A percentile compares a stretch with the other conserved stretches of the same genome.
These are phyloP conservation scores for Thoreauomyces humboldtii DNA, from an alignment of 192 early-diverging fungal species.

Conservation along the genomic window DNA sequence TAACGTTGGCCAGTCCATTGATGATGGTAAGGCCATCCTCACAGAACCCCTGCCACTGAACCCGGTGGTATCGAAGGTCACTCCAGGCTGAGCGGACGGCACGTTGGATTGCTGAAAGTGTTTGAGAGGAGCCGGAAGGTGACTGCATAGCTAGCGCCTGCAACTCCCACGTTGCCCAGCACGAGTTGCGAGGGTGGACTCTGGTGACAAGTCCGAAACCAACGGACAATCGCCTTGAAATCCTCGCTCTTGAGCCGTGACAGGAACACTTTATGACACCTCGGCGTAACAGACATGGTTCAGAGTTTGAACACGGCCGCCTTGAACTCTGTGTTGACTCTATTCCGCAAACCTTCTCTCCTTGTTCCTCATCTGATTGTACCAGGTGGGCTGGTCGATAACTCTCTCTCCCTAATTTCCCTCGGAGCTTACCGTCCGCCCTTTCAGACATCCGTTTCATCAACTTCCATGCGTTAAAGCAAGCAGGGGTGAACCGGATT, in stretches of 20 bases:
- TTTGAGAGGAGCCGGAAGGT: neutral
- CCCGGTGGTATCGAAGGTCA: conserved; percentile 15
- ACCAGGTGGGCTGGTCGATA: conserved; percentile 35
- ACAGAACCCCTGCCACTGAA: conserved; percentile 11
- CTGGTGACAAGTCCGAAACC: too few relatives aligned
- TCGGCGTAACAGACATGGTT: conserved; percentile 25
- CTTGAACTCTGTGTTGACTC: conserved; percentile 49
- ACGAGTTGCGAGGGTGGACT: too few relatives aligned
- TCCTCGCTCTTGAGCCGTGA: too few relatives aligned
- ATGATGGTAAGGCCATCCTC: conserved; percentile 9
- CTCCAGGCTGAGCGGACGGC: conserved; percentile 4
- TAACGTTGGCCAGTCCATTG: conserved; percentile 8
- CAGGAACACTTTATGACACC: too few relatives aligned
- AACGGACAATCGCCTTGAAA: too few relatives aligned
- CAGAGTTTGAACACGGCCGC: conserved; percentile 78
- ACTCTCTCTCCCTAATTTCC: neutral
- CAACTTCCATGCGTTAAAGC: conserved; percentile 58
- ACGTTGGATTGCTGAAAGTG: conserved; percentile 10
- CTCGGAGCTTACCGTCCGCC: neutral
- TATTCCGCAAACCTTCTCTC: conserved; percentile 64
- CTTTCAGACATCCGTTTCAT: conserved; percentile 65
- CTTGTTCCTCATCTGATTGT: conserved; percentile 76
- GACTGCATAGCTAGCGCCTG: too few relatives aligned
- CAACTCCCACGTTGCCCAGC: too few relatives aligned
- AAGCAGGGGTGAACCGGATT: conserved; percentile 65